Evolutionary conservation across 202 grass and related monocot species (phyloP).

Genomic region (Miscanthus sacchariflorus): DNA sequence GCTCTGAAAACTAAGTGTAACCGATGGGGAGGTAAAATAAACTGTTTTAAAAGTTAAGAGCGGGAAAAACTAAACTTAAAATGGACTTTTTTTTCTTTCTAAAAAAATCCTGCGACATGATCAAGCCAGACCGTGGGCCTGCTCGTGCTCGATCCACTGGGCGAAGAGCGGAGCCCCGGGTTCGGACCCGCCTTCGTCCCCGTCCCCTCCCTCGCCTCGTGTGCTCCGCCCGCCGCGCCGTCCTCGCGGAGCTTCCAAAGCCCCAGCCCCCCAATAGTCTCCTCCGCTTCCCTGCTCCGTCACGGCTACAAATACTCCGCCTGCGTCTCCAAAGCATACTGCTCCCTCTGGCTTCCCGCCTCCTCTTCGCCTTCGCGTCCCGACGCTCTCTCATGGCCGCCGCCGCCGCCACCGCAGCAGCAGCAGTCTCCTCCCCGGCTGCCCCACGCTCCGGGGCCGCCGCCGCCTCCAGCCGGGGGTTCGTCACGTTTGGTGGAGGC

Average conservation of each 20-base stretch:
- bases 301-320: slow-evolving; percentile 44
- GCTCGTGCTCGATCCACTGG: neutral
- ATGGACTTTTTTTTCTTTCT: too few relatives aligned
- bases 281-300: neutral
- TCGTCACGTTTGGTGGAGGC: slow-evolving; percentile 46
- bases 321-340: slow-evolving; percentile 33
- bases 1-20: too few relatives aligned
- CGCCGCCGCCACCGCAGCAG: neutral
- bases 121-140: neutral
- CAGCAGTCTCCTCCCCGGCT: slow-evolving; percentile 36
- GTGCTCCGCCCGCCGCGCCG: slow-evolving; percentile 46
- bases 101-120: too few relatives aligned
- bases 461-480: slow-evolving; percentile 5
- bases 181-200: neutral
- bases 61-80: too few relatives aligned
- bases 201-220: slow-evolving; percentile 46
- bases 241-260: slow-evolving; percentile 44
- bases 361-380: slow-evolving; percentile 43
- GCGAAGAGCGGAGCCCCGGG: neutral
- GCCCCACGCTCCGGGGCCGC: neutral
- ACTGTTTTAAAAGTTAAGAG: too few relatives aligned
- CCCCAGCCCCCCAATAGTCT: neutral
- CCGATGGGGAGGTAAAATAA: too few relatives aligned
- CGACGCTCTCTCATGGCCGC: slow-evolving; percentile 52
- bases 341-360: slow-evolving; percentile 56